Evolutionary conservation across 495 filamentous ascomycete species (phyloP).

Genomic region (Lepidopterella palustris): DNA sequence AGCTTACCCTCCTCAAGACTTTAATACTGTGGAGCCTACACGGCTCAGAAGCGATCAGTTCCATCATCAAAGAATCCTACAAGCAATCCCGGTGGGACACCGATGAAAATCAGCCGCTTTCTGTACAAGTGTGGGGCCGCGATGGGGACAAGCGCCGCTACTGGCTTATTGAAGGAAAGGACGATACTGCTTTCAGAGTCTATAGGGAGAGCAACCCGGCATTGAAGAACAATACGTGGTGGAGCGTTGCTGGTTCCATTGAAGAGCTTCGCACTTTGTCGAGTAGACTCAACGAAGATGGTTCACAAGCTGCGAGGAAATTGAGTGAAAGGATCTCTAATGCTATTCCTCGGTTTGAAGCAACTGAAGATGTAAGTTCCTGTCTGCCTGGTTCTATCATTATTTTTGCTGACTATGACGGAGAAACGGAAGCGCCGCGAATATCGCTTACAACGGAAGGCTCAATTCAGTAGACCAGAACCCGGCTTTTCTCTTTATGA

Average conservation of each 20-base stretch:
- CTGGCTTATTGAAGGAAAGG: constrained; percentile 87
- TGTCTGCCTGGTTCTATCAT: not conserved
- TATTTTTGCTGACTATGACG: constrained; percentile 32
- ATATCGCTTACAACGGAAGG: constrained; percentile 79
- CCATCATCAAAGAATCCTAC: constrained; percentile 79
- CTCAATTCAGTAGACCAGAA: constrained; percentile 80
- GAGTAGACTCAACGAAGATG: constrained; percentile 69
- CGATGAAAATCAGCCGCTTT: constrained; percentile 86
- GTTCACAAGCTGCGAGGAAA: constrained; percentile 66
- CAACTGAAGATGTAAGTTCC: constrained; percentile 70
- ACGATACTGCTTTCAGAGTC: constrained; percentile 90
- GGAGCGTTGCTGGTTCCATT: constrained; percentile 83
- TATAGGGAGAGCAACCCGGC: constrained; percentile 89
- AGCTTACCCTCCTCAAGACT: constrained; percentile 76
- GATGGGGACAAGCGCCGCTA: constrained; percentile 89
- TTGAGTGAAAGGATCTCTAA: constrained; percentile 70
- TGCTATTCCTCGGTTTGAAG: constrained; percentile 90
- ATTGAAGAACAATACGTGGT: constrained; percentile 74
- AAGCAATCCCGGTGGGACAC: constrained; percentile 80
- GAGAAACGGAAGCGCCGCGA: constrained; percentile 90
- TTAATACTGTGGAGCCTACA: constrained; percentile 86
- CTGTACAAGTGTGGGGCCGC: constrained; percentile 88
- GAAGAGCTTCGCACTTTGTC: constrained; percentile 73
- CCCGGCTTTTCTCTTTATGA: constrained; percentile 90
- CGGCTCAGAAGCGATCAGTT: constrained; percentile 75